Base-by-base conservation (phyloP, 345 rosid species). In the Dovyalis caffra region DNA sequence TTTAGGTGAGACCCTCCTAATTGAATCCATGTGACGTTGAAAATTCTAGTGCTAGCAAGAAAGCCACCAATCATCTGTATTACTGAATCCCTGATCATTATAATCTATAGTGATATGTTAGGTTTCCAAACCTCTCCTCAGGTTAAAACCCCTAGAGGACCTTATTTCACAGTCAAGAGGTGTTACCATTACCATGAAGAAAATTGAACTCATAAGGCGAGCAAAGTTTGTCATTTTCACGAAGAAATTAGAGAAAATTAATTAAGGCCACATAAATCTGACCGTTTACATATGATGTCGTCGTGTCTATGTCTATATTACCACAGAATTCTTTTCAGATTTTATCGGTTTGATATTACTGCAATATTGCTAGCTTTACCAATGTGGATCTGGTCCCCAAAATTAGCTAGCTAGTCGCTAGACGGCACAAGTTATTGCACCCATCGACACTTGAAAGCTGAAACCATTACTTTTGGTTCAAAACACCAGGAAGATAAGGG, bases 11-110 rank as follows among this genome's bases (percentile, higher is more conserved):
- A 69, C 71, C 75, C 72, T 63, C 21, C 47, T 73, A 57, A 74
- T 71, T 53, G 53, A 62, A 45, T 53, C 74, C 79, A 58, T 73
- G 74, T 74, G 77, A 47, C 57, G 51, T 43, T 60, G 14, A 78
- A 77, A 32, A 7, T 73, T 64, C 73, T 69, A 72, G 61, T 62
- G 35, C 38, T 9, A 9, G 16, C 26, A 1, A 70, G 60, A 56
- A 4, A 56, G 60, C 11, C n/a, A 51, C 10, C 21, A 3, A 7
- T 51, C 25, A 51, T 21, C 57, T 51, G 57, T 51, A 20, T 51
- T 9, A 6, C 2, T 21, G 57, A n/a, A 51, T 51, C 57, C 28
- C 61, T n/a, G 11, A 23, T 23, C 60, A 56, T 56, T 56, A 3
- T 2, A 23, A n/a, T 18, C 20, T 14, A 35, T 7, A 1, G 38